Base-by-base conservation (phyloP, 306 rosid species). In the Quercus mongolica region DNA sequence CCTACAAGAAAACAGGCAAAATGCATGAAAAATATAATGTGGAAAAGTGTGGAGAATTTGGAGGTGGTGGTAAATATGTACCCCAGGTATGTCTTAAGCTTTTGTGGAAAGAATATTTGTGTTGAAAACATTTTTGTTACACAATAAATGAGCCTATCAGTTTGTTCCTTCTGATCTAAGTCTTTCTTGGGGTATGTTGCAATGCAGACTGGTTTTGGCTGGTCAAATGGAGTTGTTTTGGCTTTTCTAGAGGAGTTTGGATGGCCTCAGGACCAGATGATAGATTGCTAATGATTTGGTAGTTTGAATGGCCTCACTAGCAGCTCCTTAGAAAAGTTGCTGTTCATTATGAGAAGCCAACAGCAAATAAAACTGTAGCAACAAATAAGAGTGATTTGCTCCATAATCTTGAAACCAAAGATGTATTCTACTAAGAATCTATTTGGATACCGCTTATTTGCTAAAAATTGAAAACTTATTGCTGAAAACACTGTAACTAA, bases 231-330 rank as follows among this genome's bases (percentile, higher is more conserved):
- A 71, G 94, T 95, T 65, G 95, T 91, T 49, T 87, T 95, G 85
- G 96, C 98, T 62, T 89, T 95, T 81, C 83, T 92, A 84, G 99
- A 92, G 88, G 97, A 95, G 88, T 93, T 95, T 82, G 98, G 98
- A 78, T 95, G 99, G 99, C 98, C 96, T 46, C 56, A 76, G 80
- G 94, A 91, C 86, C 86, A 83, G 75, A 76, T 64, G 14, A 87
- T 92, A 55, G 87, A 83, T 56, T 87, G 94, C 74, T 82, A 83
- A 86, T 78, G 44, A 55, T 57, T 72, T 76, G 30, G 71, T 35
- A 84, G 62, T 23, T 44, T 63, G 68, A 52, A 28, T 26, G 31
- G 68, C 68, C 38, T 62, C 68, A 62, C 38, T 26, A 62, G 68
- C 68, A 62, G 7, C 26, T 26, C 15, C 15, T 30, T 28, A 64